Conservation (phyloP, 441 rosid species). For the Pelargonium cotyledonis region DNA sequence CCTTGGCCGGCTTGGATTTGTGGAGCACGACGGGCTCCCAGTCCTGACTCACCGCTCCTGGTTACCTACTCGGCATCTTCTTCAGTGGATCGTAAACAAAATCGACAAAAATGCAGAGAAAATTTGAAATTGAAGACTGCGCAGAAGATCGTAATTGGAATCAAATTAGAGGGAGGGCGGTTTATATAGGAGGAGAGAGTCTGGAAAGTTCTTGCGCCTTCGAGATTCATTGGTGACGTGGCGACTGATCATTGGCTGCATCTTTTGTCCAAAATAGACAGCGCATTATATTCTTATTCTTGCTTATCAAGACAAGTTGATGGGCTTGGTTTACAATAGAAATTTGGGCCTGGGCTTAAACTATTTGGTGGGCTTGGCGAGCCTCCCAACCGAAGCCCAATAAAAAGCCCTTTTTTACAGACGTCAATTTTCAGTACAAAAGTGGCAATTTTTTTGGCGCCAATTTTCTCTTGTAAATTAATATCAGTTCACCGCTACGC, state of each 20-base stretch:
- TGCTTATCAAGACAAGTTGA: slow-evolving; percentile 4
- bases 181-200: slow-evolving; percentile 6
- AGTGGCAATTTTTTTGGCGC: slow-evolving; percentile 48
- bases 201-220: slow-evolving; percentile 6
- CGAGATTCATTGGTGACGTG: slow-evolving; percentile 16
- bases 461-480: slow-evolving; percentile 22
- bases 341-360: too few species aligned
- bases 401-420: background rate
- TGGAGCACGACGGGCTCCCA: slow-evolving; percentile 81
- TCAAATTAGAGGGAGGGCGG: background rate
- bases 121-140: background rate
- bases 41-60: slow-evolving; percentile 59
- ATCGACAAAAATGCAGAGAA: background rate
- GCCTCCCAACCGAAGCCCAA: background rate
- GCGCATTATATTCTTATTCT: slow-evolving; percentile 3
- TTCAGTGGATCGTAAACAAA: background rate
- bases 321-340: too few species aligned
- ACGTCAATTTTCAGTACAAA: background rate
- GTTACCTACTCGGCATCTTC: slow-evolving; percentile 61
- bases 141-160: background rate
- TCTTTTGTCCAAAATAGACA: slow-evolving; percentile 20
- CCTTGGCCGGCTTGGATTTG: slow-evolving; percentile 47
- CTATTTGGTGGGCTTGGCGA: background rate
- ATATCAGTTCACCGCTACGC: background rate
- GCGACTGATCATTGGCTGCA: background rate